A percentile compares a stretch with the other conserved stretches of the same genome.
Evolutionary conservation across 441 rosid genomes (phyloP).

Genomic region (Pelargonium cotyledonis): DNA sequence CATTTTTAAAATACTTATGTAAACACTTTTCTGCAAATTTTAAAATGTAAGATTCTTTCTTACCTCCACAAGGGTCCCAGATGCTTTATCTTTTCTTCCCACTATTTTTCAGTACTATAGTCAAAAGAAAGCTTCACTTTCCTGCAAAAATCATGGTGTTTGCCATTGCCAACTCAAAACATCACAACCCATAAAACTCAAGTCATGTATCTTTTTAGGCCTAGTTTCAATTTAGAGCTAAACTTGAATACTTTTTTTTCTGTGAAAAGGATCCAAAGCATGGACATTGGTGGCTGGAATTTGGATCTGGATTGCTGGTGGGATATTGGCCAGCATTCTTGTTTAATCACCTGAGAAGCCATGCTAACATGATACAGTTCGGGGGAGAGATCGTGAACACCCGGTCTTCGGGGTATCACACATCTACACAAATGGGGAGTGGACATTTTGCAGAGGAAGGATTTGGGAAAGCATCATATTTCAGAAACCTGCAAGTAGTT

Average conservation of each 20-base stretch:
- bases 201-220: too few relatives aligned
- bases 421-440: slow-evolving; percentile 68
- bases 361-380: slow-evolving; percentile 67
- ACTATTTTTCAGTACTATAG: slow-evolving; percentile 15
- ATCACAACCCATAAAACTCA: too few relatives aligned
- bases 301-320: slow-evolving; percentile 55
- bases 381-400: slow-evolving; percentile 69
- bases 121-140: not conserved
- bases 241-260: not conserved
- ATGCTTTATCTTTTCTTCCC: slow-evolving; percentile 13
- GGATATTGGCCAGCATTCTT: slow-evolving; percentile 66
- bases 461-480: slow-evolving; percentile 54
- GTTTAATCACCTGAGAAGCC: slow-evolving; percentile 61
- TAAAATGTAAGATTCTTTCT: slow-evolving; percentile 24
- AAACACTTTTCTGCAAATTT: too few relatives aligned
- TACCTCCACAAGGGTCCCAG: slow-evolving; percentile 22
- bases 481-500: slow-evolving; percentile 52
- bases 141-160: not conserved
- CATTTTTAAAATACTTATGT: not conserved
- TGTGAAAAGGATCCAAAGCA: slow-evolving; percentile 53
- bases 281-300: slow-evolving; percentile 73
- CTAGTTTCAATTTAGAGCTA: too few relatives aligned
- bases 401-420: slow-evolving; percentile 51
- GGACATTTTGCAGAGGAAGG: slow-evolving; percentile 69
- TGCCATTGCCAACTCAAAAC: too few relatives aligned